phyloP scores from a whole-genome alignment of 1,284 basidiomycete species.

The Fomitopsis schrenkii region DNA sequence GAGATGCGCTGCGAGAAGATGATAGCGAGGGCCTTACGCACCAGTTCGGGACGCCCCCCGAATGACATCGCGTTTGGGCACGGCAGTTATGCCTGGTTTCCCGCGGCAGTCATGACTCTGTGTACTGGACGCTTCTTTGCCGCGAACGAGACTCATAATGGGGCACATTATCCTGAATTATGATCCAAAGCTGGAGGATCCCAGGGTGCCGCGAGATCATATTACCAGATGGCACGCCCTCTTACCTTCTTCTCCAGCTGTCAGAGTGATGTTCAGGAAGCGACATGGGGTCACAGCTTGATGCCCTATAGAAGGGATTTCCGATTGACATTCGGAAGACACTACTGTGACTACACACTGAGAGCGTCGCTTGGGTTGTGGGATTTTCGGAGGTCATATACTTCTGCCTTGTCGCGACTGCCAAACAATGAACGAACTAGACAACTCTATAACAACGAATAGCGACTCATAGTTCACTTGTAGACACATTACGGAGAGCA shows the following conservation, averaged over 20 bases:
- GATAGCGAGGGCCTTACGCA: conserved; percentile 19
- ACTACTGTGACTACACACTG: no score
- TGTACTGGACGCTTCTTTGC: conserved; percentile 45
- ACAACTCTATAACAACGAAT: no score
- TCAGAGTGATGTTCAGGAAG: conserved; percentile 9
- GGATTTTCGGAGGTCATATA: no score
- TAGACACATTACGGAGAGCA: background rate
- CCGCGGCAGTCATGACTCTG: background rate
- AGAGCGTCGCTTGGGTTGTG: no score
- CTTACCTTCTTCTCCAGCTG: background rate
- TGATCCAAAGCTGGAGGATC: conserved; percentile 36
- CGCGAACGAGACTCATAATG: conserved; percentile 36
- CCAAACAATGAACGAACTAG: no score
- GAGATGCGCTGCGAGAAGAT: conserved; percentile 33
- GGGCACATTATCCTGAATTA: conserved; percentile 40
- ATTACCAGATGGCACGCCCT: background rate
- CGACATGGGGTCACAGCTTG: background rate
- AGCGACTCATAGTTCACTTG: background rate
- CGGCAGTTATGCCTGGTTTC: conserved; percentile 29
- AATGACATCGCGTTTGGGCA: conserved; percentile 26
- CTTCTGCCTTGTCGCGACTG: no score
- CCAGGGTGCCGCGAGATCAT: no score
- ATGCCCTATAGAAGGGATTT: background rate
- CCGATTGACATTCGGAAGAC: no score
- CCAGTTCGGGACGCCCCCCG: conserved; percentile 22